Conservation (phyloP, 2,329 filamentous ascomycete genomes). For the Neopestalotiopsis clavispora region DNA sequence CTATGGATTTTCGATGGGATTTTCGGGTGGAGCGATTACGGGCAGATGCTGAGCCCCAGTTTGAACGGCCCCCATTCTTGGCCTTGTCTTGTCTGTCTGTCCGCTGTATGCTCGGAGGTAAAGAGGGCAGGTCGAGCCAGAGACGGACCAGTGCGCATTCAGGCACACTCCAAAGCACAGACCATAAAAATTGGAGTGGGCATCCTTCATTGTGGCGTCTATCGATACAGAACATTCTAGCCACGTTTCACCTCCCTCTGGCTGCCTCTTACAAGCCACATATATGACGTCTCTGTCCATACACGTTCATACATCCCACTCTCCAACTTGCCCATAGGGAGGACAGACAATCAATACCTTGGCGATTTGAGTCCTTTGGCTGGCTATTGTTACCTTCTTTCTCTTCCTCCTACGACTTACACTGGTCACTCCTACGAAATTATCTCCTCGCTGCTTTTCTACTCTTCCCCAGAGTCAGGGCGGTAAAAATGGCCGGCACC, state of each 20-base stretch:
- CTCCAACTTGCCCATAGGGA: background rate
- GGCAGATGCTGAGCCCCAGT: background rate
- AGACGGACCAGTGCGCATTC: background rate
- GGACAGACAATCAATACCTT: background rate
- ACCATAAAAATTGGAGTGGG: background rate
- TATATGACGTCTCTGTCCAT: slow-evolving; percentile 10
- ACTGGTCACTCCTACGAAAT: background rate
- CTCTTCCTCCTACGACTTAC: background rate
- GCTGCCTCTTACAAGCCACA: slow-evolving; percentile 3
- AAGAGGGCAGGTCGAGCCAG: background rate
- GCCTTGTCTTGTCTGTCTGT: background rate
- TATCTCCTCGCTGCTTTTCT: background rate
- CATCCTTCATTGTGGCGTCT: slow-evolving; percentile 4
- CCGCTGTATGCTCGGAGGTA: background rate
- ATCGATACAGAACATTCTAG: slow-evolving; percentile 8
- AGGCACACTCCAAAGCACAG: background rate
- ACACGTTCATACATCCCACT: slow-evolving; percentile 5
- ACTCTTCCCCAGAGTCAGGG: slow-evolving; percentile 20
- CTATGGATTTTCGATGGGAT: background rate
- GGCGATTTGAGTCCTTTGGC: background rate
- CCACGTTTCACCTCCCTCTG: slow-evolving; percentile 1
- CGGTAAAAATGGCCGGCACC: slow-evolving; percentile 41
- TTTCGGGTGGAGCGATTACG: background rate
- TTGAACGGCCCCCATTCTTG: background rate
- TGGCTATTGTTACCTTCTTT: background rate